Evolutionary conservation across 1,139 yeast genomes (phyloP), one percentile per base, ranked within the genome.

Genomic region (Blastobotrys illinoisensis): DNA sequence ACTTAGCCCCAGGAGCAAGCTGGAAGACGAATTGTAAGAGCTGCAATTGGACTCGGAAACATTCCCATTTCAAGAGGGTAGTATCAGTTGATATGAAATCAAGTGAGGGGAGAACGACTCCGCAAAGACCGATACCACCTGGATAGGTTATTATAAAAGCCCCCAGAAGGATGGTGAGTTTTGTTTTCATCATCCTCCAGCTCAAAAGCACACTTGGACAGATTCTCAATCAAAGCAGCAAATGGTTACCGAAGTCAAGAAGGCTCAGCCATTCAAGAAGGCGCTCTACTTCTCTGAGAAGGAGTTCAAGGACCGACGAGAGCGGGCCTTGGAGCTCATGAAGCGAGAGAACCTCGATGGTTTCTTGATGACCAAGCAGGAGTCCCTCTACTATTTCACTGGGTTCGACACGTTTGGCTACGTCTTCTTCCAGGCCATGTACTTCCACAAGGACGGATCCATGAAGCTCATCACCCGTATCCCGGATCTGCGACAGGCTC

Each of bases 351-450:
- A 49, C 44, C 52, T 52, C 23, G 55, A 52, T 43, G 55, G 55
- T 14, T 49, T 52, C 28, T 26, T 52, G 52, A 52, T 52, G 49
- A 52, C 55, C 52, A 52, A 52, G 46, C 55, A 52, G 26, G 55
- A 52, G 43, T 48, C 55, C 9, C 44, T 52, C 16, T 52, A 52
- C 24, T 52, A 52, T 36, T 36, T 52, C 24, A 52, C 55, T 40
- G 55, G 55, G 9, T 52, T 45, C 44, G 55, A 52, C 26, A 52
- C 55, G 16, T 52, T 52, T 52, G 55, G 55, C n/a, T 52, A 52
- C 19, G 55, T 52, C 47, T 52, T 52, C 26, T 52, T 52, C 55
- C 55, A 52, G 28, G 55, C 55, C 46, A 52, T 52, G 55, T 52
- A 52, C 50, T 52, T 52, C 44, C 55, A 52, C 45, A 52, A 46